These are phyloP conservation scores for Trichoderma sp. DNA, from an alignment of 2,329 filamentous ascomycete genomes.

Conservation along the genomic window DNA sequence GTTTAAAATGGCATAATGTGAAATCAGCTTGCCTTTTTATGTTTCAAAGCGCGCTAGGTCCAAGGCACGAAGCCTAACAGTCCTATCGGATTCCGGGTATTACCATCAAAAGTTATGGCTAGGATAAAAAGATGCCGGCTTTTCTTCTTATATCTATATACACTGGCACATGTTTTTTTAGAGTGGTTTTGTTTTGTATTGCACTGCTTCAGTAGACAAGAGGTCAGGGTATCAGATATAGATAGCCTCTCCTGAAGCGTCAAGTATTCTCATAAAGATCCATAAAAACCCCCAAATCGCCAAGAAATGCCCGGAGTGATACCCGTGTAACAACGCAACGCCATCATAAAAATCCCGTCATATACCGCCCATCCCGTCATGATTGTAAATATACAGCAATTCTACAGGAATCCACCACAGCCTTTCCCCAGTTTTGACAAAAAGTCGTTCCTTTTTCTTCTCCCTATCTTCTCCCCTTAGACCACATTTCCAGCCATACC, in stretches of 20 bases:
- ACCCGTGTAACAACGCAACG: conserved; percentile 15
- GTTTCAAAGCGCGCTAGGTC: neutral
- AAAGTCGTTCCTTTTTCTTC: too few species aligned
- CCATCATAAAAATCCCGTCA: conserved; percentile 15
- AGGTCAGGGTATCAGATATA: conserved; percentile 14
- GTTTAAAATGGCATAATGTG: neutral
- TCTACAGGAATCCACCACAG: conserved; percentile 8
- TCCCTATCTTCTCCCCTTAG: conserved; percentile 28
- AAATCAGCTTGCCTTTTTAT: neutral
- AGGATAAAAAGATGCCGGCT: conserved; percentile 9
- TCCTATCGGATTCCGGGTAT: neutral
- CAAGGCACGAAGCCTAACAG: neutral
- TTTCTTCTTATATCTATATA: neutral
- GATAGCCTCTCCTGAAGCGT: conserved; percentile 10
- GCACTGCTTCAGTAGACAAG: neutral
- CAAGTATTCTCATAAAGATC: neutral
- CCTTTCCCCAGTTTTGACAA: neutral
- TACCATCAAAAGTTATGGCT: conserved; percentile 12
- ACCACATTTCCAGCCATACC: conserved; percentile 84
- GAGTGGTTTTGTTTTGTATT: conserved; percentile 9
- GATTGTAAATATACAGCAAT: conserved; percentile 20
- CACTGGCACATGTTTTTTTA: neutral
- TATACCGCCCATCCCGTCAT: conserved; percentile 12
- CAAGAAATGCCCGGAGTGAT: conserved; percentile 6
- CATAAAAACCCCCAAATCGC: neutral